A percentile compares a stretch with the other conserved stretches of the same genome.
Evolutionary conservation across 345 rosid genomes (phyloP).

Genomic region (Kernera saxatilis): DNA sequence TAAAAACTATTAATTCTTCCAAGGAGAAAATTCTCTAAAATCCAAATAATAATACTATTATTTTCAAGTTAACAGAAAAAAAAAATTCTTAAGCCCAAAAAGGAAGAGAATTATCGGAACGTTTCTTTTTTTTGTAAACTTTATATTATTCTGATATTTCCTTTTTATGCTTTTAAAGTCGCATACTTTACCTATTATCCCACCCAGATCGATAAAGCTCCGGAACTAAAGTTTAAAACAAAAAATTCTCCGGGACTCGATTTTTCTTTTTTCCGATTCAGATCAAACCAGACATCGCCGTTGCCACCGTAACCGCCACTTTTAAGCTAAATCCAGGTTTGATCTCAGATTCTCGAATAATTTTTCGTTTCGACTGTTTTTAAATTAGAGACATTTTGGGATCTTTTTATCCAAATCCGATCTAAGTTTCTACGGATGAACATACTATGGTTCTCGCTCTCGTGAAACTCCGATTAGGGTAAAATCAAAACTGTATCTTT

Average conservation of each 20-base stretch:
- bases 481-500: not conserved
- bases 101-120: too few species aligned
- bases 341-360: not conserved
- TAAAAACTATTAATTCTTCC: too few species aligned
- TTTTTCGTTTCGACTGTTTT: not conserved
- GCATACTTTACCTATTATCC: not conserved
- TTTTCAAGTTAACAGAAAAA: too few species aligned
- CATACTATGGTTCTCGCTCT: not conserved
- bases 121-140: too few species aligned
- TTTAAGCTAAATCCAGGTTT: not conserved
- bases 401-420: not conserved
- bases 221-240: not conserved
- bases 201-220: not conserved
- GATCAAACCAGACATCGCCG: not conserved
- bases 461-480: not conserved
- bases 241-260: not conserved
- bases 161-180: not conserved
- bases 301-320: not conserved
- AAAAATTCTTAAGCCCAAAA: too few species aligned
- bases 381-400: not conserved
- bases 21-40: too few species aligned
- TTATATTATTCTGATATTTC: too few species aligned
- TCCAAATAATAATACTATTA: too few species aligned
- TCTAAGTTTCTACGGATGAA: not conserved
- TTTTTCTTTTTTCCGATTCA: not conserved